phyloP scores from a whole-genome alignment of 257 asterid genomes.

The Solanum medicagineum region DNA sequence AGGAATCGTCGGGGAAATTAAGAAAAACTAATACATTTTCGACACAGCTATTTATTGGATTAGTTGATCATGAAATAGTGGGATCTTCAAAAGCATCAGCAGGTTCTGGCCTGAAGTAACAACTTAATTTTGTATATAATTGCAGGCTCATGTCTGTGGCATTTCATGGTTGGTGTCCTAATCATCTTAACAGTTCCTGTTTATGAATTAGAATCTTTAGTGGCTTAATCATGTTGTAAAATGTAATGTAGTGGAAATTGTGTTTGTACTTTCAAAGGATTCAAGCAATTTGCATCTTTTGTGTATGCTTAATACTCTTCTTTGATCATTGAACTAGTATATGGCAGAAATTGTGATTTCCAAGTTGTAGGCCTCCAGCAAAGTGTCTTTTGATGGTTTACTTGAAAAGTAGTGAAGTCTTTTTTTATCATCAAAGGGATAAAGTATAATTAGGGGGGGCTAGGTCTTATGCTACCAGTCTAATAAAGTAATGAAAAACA shows the following conservation, averaged over 20 bases:
- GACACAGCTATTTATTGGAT: slow-evolving; percentile 38
- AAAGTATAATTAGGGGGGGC: no score
- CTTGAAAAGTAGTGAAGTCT: no score
- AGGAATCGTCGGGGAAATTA: slow-evolving; percentile 57
- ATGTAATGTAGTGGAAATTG: neutral
- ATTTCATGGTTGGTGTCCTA: neutral
- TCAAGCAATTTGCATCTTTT: neutral
- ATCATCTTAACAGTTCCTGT: neutral
- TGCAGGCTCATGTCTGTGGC: neutral
- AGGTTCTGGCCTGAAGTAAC: slow-evolving; percentile 24
- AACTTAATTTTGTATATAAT: neutral
- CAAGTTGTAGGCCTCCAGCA: neutral
- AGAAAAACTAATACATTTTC: slow-evolving; percentile 50
- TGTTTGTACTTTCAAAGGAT: neutral
- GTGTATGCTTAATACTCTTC: neutral
- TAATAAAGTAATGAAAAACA: no score
- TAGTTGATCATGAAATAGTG: slow-evolving; percentile 38
- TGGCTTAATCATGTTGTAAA: neutral
- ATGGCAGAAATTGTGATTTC: neutral
- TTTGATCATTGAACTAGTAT: neutral
- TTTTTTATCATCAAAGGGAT: no score
- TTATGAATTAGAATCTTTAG: neutral
- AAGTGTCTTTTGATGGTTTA: no score
- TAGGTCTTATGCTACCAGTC: no score
- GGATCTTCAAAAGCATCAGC: slow-evolving; percentile 41